Evolutionary conservation across 2,329 filamentous ascomycete species (phyloP).

Genomic region (Ophiostoma ulmi): DNA sequence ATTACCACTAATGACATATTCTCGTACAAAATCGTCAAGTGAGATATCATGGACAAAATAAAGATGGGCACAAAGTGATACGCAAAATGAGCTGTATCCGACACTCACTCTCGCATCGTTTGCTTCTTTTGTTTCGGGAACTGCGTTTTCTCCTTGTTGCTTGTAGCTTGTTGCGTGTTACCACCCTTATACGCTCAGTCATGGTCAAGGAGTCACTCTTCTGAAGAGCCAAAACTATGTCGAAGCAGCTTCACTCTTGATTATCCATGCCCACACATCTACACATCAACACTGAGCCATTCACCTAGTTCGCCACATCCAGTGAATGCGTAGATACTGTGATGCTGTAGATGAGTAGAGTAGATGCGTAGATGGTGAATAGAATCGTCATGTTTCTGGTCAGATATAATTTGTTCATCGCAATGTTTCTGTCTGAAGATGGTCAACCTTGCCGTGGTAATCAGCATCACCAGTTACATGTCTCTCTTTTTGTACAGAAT

Average conservation of each 20-base stretch:
- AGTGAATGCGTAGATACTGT: constrained; percentile 1
- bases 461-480: too few species aligned
- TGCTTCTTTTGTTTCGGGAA: too few species aligned
- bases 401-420: not conserved
- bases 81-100: too few species aligned
- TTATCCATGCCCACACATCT: too few species aligned
- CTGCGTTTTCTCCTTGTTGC: not conserved
- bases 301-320: not conserved
- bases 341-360: not conserved
- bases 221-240: not conserved
- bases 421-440: not conserved
- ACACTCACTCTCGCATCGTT: too few species aligned
- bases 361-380: not conserved
- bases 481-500: too few species aligned
- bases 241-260: not conserved
- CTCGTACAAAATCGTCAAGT: not conserved
- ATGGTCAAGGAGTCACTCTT: not conserved
- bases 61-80: not conserved
- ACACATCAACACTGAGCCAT: not conserved
- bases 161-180: not conserved
- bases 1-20: not conserved
- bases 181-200: not conserved
- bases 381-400: not conserved
- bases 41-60: too few species aligned
- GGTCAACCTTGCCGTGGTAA: not conserved